Evolutionary conservation across 139 green algal species (phyloP).

Genomic region (Desmodesmus armatus): DNA sequence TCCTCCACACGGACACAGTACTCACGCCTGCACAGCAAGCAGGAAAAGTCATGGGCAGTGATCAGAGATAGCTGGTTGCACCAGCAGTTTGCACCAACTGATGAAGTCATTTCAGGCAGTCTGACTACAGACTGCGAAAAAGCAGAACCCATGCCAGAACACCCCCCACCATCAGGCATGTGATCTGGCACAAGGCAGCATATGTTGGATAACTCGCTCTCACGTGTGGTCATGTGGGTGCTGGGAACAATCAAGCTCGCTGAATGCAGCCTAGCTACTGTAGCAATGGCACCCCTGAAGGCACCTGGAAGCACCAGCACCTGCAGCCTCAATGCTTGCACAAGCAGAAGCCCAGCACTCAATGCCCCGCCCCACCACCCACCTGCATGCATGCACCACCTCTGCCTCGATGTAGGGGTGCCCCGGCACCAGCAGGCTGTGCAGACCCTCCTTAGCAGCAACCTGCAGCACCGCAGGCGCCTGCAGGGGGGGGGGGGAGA

Average conservation of each 20-base stretch:
- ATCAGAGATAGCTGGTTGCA: no score
- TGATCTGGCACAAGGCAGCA: no score
- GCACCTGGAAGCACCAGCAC: not conserved
- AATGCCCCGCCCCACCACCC: not conserved
- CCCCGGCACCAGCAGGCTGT: constrained; percentile 80
- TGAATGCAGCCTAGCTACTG: no score
- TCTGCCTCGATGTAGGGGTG: constrained; percentile 97
- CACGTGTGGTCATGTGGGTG: no score
- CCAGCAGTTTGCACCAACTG: no score
- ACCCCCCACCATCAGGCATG: no score
- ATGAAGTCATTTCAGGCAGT: no score
- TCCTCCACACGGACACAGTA: constrained; percentile 92
- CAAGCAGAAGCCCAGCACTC: not conserved
- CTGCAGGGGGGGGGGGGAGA: no score
- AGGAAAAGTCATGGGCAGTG: not conserved
- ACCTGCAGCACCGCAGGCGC: constrained; percentile 72
- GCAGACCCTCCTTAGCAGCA: constrained; percentile 84
- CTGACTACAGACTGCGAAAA: no score
- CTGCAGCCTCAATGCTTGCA: not conserved
- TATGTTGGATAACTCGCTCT: no score
- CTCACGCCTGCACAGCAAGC: constrained; percentile 71
- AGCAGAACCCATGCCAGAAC: no score
- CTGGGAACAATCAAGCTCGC: no score
- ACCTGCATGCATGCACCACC: constrained; percentile 65
- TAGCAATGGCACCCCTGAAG: not conserved